These are phyloP conservation scores for Curvularia lunata DNA, from an alignment of 2,329 filamentous ascomycete species.

Conservation along the genomic window DNA sequence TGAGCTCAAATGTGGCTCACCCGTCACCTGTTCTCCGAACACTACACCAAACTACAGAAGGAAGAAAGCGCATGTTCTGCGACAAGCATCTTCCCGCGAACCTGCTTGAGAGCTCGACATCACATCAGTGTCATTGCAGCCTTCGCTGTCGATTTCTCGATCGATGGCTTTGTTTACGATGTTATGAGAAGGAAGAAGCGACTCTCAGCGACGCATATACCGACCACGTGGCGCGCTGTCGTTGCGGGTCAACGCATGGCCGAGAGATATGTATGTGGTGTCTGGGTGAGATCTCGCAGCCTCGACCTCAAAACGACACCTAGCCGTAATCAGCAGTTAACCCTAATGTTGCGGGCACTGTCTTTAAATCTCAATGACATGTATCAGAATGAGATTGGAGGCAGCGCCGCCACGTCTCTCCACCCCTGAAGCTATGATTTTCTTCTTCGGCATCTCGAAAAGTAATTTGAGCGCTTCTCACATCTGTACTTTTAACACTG, in stretches of 20 bases:
- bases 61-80: slow-evolving; percentile 25
- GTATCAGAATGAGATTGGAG: not conserved
- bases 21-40: slow-evolving; percentile 38
- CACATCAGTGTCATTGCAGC: slow-evolving; percentile 25
- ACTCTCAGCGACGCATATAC: slow-evolving; percentile 8
- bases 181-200: slow-evolving; percentile 24
- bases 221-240: slow-evolving; percentile 8
- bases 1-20: slow-evolving; percentile 23
- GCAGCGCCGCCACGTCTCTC: not conserved
- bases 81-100: slow-evolving; percentile 8
- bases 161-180: slow-evolving; percentile 33
- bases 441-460: not conserved
- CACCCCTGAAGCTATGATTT: not conserved
- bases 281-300: slow-evolving; percentile 16
- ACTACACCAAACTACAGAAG: slow-evolving; percentile 33
- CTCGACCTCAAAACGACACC: not conserved
- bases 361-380: not conserved
- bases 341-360: not conserved
- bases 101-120: not conserved
- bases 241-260: slow-evolving; percentile 15
- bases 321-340: not conserved
- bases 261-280: slow-evolving; percentile 28
- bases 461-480: not conserved
- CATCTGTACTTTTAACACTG: not conserved
- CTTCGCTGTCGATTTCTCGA: slow-evolving; percentile 27